A percentile compares a stretch with the other conserved stretches of the same genome.
Conservation (phyloP, 768 basidiomycete species). For the Dictyophora rubrovolvata region DNA sequence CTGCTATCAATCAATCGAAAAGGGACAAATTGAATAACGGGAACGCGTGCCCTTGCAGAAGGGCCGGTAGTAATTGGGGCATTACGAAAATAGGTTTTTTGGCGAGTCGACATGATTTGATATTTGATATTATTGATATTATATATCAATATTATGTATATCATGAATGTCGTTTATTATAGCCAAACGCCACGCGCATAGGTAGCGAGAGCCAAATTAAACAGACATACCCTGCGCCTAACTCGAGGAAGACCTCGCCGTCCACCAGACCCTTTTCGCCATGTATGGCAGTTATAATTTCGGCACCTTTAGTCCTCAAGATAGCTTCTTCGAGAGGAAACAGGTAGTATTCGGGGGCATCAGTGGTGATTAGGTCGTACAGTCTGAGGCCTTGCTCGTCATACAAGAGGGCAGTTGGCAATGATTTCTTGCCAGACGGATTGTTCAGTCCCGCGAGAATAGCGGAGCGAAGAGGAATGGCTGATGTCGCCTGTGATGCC, state of each 20-base stretch:
- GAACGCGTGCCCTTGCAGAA: neutral
- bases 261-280: conserved; percentile 23
- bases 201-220: neutral
- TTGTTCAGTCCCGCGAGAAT: conserved; percentile 47
- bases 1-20: neutral
- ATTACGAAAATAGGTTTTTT: too few relatives aligned
- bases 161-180: too few relatives aligned
- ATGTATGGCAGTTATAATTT: conserved; percentile 72
- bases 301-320: conserved; percentile 52
- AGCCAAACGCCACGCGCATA: too few relatives aligned
- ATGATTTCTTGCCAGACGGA: conserved; percentile 42
- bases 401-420: conserved; percentile 83
- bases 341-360: conserved; percentile 78
- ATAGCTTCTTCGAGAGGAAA: conserved; percentile 85
- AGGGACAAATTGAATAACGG: neutral
- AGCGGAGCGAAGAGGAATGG: conserved; percentile 20
- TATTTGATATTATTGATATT: too few relatives aligned
- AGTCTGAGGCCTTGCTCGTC: conserved; percentile 76
- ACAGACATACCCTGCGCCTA: conserved; percentile 83
- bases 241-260: conserved; percentile 65
- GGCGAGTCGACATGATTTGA: too few relatives aligned
- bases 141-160: too few relatives aligned
- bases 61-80: too few relatives aligned
- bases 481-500: conserved; percentile 23
- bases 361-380: conserved; percentile 78